phyloP scores from a whole-genome alignment of 441 rosid genomes.

The Erodium chrysanthum region DNA sequence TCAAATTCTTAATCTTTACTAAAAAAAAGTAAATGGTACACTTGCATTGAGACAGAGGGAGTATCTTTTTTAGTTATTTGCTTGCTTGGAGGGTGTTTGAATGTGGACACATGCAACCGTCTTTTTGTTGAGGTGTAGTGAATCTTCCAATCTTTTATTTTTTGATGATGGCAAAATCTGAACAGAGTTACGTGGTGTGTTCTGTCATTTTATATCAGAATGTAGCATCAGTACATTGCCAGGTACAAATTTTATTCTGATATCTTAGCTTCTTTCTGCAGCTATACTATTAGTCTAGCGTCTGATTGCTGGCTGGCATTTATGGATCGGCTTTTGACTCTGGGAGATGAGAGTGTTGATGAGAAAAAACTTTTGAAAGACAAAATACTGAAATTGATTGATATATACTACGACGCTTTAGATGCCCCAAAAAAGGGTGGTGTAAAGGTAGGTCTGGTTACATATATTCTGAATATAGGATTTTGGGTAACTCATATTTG shows the following conservation, averaged over 20 bases:
- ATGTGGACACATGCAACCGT: too few relatives aligned
- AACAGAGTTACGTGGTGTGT: too few relatives aligned
- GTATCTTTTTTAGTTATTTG: too few relatives aligned
- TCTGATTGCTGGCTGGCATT: constrained; percentile 58
- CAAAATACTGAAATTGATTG: constrained; percentile 32
- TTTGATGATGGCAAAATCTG: too few relatives aligned
- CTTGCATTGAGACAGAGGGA: too few relatives aligned
- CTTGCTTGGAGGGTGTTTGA: too few relatives aligned
- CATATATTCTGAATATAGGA: background rate
- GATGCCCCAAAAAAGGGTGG: constrained; percentile 62
- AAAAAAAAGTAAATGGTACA: too few relatives aligned
- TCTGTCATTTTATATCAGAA: too few relatives aligned
- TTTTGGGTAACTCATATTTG: background rate
- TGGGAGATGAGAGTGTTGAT: constrained; percentile 26
- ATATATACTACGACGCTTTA: constrained; percentile 68
- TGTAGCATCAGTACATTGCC: too few relatives aligned
- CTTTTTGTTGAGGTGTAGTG: too few relatives aligned
- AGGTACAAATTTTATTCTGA: background rate
- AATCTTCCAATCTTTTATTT: too few relatives aligned
- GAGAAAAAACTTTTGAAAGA: constrained; percentile 32
- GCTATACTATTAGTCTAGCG: constrained; percentile 43
- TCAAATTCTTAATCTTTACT: too few relatives aligned
- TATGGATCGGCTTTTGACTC: constrained; percentile 54
- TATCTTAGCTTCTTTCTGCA: constrained; percentile 21
- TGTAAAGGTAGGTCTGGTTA: constrained; percentile 8